Evolutionary conservation across 1,284 basidiomycete genomes (phyloP).

Genomic region (Trichosporon sp.): DNA sequence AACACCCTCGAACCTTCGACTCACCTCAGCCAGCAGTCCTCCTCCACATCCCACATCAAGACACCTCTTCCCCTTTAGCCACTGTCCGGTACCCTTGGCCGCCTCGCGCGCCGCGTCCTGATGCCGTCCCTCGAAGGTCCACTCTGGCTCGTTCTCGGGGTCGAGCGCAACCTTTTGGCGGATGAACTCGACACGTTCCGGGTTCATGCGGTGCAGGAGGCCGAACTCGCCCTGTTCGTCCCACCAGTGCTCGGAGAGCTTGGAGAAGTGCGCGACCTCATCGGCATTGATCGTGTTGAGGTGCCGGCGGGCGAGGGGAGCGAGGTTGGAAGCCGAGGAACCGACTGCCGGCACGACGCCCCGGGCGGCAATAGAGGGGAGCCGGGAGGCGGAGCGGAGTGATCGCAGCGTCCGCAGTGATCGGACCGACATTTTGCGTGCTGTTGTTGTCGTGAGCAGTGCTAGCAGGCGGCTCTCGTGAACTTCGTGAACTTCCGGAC

Average conservation of each 20-base stretch:
- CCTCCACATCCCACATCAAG: constrained; percentile 94
- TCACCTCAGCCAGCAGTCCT: constrained; percentile 86
- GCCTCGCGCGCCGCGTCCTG: constrained; percentile 50
- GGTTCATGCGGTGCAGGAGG: constrained; percentile 94
- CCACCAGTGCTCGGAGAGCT: constrained; percentile 94
- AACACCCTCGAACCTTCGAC: constrained; percentile 30
- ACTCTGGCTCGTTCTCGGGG: constrained; percentile 61
- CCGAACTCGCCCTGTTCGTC: constrained; percentile 89
- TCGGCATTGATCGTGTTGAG: constrained; percentile 67
- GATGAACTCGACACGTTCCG: constrained; percentile 80
- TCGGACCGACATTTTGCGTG: not conserved
- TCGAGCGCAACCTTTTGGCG: constrained; percentile 72
- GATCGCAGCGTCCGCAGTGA: not conserved
- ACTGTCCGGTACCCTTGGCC: constrained; percentile 45
- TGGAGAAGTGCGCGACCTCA: constrained; percentile 91
- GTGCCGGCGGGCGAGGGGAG: not conserved
- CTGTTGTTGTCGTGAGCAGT: not conserved
- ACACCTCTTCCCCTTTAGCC: constrained; percentile 68
- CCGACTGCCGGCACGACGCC: no score
- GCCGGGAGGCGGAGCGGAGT: not conserved
- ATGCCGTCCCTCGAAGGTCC: constrained; percentile 52
- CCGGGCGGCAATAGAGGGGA: not conserved
- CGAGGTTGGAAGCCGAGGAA: not conserved
- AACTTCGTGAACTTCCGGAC: not conserved
- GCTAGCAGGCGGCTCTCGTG: not conserved